These are phyloP conservation scores for Lactarius hengduanensis DNA, from an alignment of 768 basidiomycete genomes.

Conservation along the genomic window DNA sequence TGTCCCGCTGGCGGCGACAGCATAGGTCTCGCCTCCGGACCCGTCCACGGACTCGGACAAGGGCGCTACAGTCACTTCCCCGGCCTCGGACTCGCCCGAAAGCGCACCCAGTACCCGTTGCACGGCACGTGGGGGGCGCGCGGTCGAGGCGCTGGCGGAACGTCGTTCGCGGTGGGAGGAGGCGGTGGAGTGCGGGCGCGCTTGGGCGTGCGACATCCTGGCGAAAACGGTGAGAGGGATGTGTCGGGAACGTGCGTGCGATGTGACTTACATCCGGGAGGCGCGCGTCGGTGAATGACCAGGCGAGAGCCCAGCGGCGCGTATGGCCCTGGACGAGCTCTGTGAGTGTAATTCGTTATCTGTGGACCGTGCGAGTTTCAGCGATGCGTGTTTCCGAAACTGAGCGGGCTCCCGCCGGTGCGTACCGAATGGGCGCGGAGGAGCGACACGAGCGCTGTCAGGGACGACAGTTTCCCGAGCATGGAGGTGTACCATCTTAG, in stretches of 20 bases:
- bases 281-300: conserved; percentile 67
- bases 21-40: neutral
- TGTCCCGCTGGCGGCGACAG: conserved; percentile 38
- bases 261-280: conserved; percentile 71
- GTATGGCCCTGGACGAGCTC: conserved; percentile 87
- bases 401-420: neutral
- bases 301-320: conserved; percentile 87
- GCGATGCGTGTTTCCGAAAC: neutral
- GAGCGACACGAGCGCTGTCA: conserved; percentile 56
- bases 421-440: conserved; percentile 49
- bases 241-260: conserved; percentile 32
- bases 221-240: conserved; percentile 34
- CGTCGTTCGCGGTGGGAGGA: conserved; percentile 60
- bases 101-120: conserved; percentile 38
- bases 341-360: conserved; percentile 85
- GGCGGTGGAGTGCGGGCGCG: conserved; percentile 45
- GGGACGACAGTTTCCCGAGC: conserved; percentile 82
- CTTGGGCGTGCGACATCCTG: conserved; percentile 41
- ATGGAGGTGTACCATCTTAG: conserved; percentile 90
- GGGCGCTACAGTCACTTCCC: neutral
- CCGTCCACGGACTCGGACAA: neutral
- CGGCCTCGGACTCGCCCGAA: conserved; percentile 27
- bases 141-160: conserved; percentile 41
- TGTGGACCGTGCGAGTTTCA: conserved; percentile 33
- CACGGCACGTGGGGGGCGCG: conserved; percentile 33